Base-by-base conservation (phyloP, 2,329 filamentous ascomycete species). In the Neurospora sp. region DNA sequence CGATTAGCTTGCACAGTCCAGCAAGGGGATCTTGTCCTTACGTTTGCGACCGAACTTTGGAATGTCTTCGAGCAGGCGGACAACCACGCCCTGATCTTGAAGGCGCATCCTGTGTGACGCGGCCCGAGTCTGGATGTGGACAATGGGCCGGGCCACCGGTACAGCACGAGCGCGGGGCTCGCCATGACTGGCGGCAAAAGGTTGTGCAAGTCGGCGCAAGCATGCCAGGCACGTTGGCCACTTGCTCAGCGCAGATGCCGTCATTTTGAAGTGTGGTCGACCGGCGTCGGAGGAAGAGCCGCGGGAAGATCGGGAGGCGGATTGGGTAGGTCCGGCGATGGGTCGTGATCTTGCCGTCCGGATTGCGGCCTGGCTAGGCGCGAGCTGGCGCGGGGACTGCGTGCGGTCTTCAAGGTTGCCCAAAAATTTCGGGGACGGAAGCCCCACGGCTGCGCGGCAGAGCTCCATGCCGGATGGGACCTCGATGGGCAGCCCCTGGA, bases 61-160 rank as follows among this genome's bases (percentile, higher is more conserved):
- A 15, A 84, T 78, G 70, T 83, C 79, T 69, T 78, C 72, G 9
- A 83, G 76, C 71, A 84, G 76, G 33, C 82, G 81, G 74, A 84
- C 82, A 23, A 82, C 77, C 13, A 83, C 81, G 71, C 82, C 82
- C 71, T 79, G 75, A 70, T 82, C 80, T 67, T 78, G 76, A 52
- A 78, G 76, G 69, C 79, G 78, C 70, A 78, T 75, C 67, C 77
- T 76, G 67, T 76, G 79, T 72, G 78, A 78, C 76, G 77, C 82
- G 40, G 77, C 76, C 69, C 81, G 81, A 67, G 77, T 75, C 73
- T 81, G 80, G 67, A 73, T 75, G 36, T 76, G 71, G 43, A 76
- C 71, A 38, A 76, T 70, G 52, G 76, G 52, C 52, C 52, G 52
- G 52, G 23, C 15, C 28, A 62, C 52, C 52, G 52, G 23, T 62